Base-by-base conservation (phyloP, 2,329 filamentous ascomycete genomes). In the Trichoderma atrobrunneum region DNA sequence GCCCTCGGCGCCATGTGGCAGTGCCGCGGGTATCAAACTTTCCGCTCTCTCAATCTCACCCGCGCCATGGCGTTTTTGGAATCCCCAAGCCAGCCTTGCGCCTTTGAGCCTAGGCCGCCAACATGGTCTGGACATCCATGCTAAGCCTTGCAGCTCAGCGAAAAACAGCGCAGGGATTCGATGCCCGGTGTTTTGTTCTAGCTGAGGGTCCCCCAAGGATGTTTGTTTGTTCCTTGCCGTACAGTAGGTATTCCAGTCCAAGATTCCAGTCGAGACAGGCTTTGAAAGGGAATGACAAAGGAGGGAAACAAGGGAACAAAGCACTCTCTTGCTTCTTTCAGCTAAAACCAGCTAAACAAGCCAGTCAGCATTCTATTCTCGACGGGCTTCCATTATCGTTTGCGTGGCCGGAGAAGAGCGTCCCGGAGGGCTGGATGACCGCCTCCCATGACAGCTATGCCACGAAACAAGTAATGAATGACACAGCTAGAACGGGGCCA, bases 291-390 rank as follows among this genome's bases (percentile, higher is more conserved):
- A 54, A 54, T 48, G 26, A 64, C 36, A 21, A 48, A 14, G 14
- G 12, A 8, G 26, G 5, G n/a, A 21, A 12, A 21, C 43, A 12
- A 30, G 12, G 5, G 16, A 14, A 16, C 5, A 57, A 11, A 39
- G 32, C 7, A 62, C 14, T 48, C 3, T 57, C n/a, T 21, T 18
- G 1, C 16, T 12, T 32, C 21, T 7, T 26, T 24, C 18, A n/a
- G 34, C 51, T 18, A 21, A 18, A 39, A 39, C 28, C 5, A 11
- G 24, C 30, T 28, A 14, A 36, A 18, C 11, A 34, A 39, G 34
- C 60, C 64, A 56, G 48, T 67, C 64, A 67, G 64, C 64, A 67
- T 56, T 56, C 48, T 67, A 67, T 67, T 67, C 21, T 39, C 64
- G 24, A 57, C 10, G 30, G 16, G 1, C n/a, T 18, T 39, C 60